A percentile compares a stretch with the other conserved stretches of the same genome.
Conservation (phyloP, 2,329 filamentous ascomycete genomes). For the Aureobasidium subglaciale region DNA sequence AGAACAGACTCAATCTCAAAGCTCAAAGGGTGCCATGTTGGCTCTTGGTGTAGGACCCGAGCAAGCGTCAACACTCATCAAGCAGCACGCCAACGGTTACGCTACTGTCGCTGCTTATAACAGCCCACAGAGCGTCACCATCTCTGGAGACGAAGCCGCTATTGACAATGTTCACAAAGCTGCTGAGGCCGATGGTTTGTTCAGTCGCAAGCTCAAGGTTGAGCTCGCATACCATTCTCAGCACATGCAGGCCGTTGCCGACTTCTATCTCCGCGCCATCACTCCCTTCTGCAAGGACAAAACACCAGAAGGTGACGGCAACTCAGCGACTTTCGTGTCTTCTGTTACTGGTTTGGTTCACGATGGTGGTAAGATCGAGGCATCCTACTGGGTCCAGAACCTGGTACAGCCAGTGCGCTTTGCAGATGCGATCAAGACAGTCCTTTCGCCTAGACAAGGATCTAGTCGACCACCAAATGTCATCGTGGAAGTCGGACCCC, state of each 20-base stretch:
- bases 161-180: constrained; percentile 27
- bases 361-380: constrained; percentile 18
- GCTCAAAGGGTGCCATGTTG: constrained; percentile 29
- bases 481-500: constrained; percentile 39
- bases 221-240: constrained; percentile 34
- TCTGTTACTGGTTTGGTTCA: constrained; percentile 14
- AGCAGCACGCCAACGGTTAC: not conserved
- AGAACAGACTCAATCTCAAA: not conserved
- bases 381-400: constrained; percentile 40
- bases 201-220: constrained; percentile 35
- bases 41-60: constrained; percentile 22
- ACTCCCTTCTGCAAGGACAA: not conserved
- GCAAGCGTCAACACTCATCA: constrained; percentile 18
- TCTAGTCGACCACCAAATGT: constrained; percentile 19
- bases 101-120: constrained; percentile 29
- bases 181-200: constrained; percentile 18
- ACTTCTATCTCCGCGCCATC: not conserved
- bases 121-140: constrained; percentile 35
- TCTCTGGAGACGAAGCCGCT: constrained; percentile 37
- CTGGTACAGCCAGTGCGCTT: constrained; percentile 40
- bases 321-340: constrained; percentile 12
- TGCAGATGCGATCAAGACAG: constrained; percentile 31
- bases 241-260: not conserved
- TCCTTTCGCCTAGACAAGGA: not conserved
- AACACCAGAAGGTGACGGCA: not conserved